Base-by-base conservation (phyloP, 1,284 basidiomycete species). In the Sporisorium reilianum region DNA sequence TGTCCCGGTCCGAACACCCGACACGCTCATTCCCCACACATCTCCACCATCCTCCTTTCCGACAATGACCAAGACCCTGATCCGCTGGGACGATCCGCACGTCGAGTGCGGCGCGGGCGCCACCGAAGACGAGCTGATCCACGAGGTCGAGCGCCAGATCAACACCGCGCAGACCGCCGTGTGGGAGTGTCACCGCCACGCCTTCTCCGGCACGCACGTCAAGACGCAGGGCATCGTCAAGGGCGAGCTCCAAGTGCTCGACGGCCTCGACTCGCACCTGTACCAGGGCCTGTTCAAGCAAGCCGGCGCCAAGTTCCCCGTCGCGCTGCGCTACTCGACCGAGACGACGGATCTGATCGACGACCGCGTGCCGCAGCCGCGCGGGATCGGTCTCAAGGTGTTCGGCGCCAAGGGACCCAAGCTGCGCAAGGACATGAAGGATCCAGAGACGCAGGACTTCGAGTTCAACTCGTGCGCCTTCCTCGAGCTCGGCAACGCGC, bases 351-450 rank as follows among this genome's bases (percentile, higher is more conserved):
- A 72, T 28, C 20, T 75, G 38, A 69, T 80, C 30, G 69, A 74
- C 14, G 80, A 82, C 50, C 77, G 70, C 41, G 51, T 75, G 0
- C 80, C 78, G n/a, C 78, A 78, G 22, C 80, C 80, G 0, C 71
- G 80, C 10, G 80, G 80, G 14, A 55, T 82, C 16, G 80, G 80
- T 2, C 61, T 82, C 45, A 82, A 82, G 59, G 65, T 80, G 20
- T 82, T 82, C 52, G 55, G 62, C 22, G 67, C 78, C 7, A 66
- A 74, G 28, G 76, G 78, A 5, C 18, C 20, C 16, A 77, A 73
- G 56, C 45, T 72, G 36, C 74, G 72, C 10, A 26, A 59, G 25
- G 71, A 67, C 40, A 59, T 56, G 26, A 63, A 62, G 42, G 75
- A 80, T 52, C 77, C 75, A 22, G 48, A 77, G 57, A 80, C 80